These are phyloP conservation scores for Larix kaempferi DNA, from an alignment of 75 land plant genomes.

Conservation along the genomic window DNA sequence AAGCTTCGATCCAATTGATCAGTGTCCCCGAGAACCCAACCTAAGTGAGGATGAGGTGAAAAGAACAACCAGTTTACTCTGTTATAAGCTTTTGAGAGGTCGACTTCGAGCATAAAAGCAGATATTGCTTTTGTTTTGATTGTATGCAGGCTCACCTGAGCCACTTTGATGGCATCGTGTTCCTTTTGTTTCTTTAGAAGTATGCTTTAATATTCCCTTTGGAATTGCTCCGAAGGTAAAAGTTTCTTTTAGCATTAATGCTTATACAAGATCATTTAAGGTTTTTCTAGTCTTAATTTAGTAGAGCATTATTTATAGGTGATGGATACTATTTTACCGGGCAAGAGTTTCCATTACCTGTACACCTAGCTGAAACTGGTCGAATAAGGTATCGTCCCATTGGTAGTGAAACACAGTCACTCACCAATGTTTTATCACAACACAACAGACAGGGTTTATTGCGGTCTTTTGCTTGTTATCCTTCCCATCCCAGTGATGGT, in stretches of 20 bases:
- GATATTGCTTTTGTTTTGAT: too few relatives aligned
- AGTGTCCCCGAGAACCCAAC: too few relatives aligned
- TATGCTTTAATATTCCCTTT: constrained; percentile 96
- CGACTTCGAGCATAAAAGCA: too few relatives aligned
- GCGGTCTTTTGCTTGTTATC: constrained; percentile 87
- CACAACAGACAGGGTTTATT: constrained; percentile 43
- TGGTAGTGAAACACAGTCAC: constrained; percentile 70
- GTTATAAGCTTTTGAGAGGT: too few relatives aligned
- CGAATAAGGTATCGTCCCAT: constrained; percentile 84
- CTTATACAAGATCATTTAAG: neutral
- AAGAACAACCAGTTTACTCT: too few relatives aligned
- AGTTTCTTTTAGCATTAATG: neutral
- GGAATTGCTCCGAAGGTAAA: constrained; percentile 89
- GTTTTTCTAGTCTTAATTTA: neutral
- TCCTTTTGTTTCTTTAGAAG: constrained; percentile 80
- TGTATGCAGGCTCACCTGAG: too few relatives aligned
- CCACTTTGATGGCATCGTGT: too few relatives aligned
- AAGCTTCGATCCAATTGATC: too few relatives aligned
- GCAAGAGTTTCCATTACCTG: constrained; percentile 86
- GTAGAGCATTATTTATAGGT: constrained; percentile 46
- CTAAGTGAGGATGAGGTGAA: too few relatives aligned
- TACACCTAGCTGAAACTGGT: constrained; percentile 95
- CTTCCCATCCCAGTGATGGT: constrained; percentile 67
- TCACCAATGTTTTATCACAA: constrained; percentile 53
- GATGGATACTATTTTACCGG: constrained; percentile 87